Conservation (phyloP, 306 rosid genomes). For the Acacia crassicarpa region DNA sequence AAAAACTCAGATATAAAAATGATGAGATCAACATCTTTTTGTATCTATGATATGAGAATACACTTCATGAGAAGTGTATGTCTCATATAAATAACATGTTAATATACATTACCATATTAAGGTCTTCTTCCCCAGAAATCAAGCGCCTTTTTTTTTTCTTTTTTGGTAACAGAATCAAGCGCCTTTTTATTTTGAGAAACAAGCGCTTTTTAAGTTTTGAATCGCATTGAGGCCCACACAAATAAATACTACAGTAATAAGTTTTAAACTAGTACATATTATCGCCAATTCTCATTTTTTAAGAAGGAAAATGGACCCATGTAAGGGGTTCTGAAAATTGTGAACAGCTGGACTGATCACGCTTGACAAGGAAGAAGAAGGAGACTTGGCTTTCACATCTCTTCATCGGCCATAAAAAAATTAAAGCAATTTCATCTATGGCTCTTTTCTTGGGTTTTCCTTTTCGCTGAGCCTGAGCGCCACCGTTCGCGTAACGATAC, state of each 20-base stretch:
- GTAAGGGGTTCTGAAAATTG: constrained; percentile 21
- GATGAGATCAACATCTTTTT: no score
- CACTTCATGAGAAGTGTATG: no score
- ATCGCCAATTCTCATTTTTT: neutral
- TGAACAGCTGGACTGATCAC: constrained; percentile 28
- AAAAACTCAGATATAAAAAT: no score
- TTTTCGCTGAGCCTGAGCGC: constrained; percentile 21
- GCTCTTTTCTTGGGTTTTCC: neutral
- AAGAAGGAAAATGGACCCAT: constrained; percentile 27
- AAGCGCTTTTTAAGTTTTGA: neutral
- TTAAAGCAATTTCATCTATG: neutral
- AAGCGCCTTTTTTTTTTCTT: neutral
- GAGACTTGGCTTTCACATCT: neutral
- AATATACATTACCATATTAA: neutral
- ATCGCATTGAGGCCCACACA: neutral
- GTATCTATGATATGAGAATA: no score
- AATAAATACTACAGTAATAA: no score
- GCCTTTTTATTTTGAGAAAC: neutral
- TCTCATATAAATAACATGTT: no score
- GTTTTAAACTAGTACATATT: neutral
- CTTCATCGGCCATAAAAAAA: constrained; percentile 1
- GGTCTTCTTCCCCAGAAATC: neutral
- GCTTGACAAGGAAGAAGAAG: constrained; percentile 19
- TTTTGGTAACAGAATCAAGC: no score
- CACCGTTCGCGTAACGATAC: constrained; percentile 29